Conservation (phyloP, 768 basidiomycete genomes). For the Pleurotus cornucopiae region DNA sequence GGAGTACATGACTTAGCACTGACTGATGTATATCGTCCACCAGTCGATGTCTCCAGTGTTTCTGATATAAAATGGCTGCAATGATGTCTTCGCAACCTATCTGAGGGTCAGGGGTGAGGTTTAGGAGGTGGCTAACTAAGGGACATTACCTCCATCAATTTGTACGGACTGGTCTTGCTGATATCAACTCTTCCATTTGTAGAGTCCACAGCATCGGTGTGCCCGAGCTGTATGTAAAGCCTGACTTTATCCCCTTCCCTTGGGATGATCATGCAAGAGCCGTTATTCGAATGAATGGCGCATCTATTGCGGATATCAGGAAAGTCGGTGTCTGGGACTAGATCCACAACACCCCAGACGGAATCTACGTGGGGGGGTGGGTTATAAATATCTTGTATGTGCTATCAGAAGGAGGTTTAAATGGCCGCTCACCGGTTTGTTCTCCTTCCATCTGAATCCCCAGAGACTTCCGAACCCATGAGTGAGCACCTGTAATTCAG, state of each 20-base stretch:
- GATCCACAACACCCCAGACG: conserved; percentile 82
- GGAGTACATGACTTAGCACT: conserved; percentile 15
- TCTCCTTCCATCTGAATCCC: conserved; percentile 75
- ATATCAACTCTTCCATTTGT: conserved; percentile 52
- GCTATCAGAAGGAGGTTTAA: not conserved
- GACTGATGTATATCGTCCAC: conserved; percentile 74
- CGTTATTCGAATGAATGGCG: conserved; percentile 64
- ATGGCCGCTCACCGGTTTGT: conserved; percentile 32
- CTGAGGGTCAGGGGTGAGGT: not conserved
- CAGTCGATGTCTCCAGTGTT: conserved; percentile 53
- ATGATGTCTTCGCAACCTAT: conserved; percentile 51
- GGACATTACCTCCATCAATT: conserved; percentile 45
- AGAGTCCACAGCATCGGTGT: conserved; percentile 38
- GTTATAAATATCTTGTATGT: not conserved
- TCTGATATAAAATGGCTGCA: conserved; percentile 52
- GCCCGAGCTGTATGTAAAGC: conserved; percentile 66
- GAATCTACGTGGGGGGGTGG: conserved; percentile 34
- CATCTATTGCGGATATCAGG: conserved; percentile 68
- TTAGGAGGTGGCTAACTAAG: not conserved
- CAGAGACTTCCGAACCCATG: conserved; percentile 72
- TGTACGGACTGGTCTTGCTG: conserved; percentile 40
- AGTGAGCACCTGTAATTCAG: conserved; percentile 61
- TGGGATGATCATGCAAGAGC: conserved; percentile 73
- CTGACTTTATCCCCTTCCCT: conserved; percentile 66
- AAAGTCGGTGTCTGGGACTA: conserved; percentile 67